Base-by-base conservation (phyloP, 2,329 filamentous ascomycete species). In the Phialocephala subalpina region DNA sequence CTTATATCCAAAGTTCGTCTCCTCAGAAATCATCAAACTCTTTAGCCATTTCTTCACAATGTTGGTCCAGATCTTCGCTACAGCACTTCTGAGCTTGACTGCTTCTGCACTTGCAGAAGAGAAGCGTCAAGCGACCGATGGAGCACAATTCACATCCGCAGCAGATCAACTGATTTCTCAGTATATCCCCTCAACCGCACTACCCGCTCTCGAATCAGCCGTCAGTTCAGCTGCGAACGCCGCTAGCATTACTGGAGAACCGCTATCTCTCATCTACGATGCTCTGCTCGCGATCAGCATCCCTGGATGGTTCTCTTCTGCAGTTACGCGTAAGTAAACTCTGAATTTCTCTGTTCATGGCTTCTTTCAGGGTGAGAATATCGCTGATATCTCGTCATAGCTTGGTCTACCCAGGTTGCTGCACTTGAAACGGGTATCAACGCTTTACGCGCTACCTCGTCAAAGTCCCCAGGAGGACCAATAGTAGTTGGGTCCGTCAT, bases 161-260 rank as follows among this genome's bases (percentile, higher is more conserved):
- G 73, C 73, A 25, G 58, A 67, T 33, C 70, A 73, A 16, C 67
- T 78, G 1, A 68, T 78, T 11, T 73, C 73, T 9, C 59, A 69
- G 9, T 78, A 78, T 67, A 73, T 78, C 35, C 76, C 77, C 2
- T 27, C 71, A 7, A 64, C 71, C 1, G 70, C 70, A 42, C 72
- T 74, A 59, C 58, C 66, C 40, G 65, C 67, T 52, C 57, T 75
- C 11, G 70, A 70, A 14, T 71, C 74, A 42, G 72, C 71, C 16
- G 69, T 77, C 52, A 67, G 67, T 66, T 62, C 71, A 63, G 69
- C 75, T 69, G 75, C 75, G n/a, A 68, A 68, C 8, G 69, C 73
- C 22, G 75, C 74, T 27, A 66, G 67, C n/a, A 66, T 76, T 7
- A 73, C 76, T 9, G 74, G 72, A 33, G 70, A 77, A 57, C 40